Base-by-base conservation (phyloP, 108 stramenopile species). In the Pseudonitzschia multistriata region DNA sequence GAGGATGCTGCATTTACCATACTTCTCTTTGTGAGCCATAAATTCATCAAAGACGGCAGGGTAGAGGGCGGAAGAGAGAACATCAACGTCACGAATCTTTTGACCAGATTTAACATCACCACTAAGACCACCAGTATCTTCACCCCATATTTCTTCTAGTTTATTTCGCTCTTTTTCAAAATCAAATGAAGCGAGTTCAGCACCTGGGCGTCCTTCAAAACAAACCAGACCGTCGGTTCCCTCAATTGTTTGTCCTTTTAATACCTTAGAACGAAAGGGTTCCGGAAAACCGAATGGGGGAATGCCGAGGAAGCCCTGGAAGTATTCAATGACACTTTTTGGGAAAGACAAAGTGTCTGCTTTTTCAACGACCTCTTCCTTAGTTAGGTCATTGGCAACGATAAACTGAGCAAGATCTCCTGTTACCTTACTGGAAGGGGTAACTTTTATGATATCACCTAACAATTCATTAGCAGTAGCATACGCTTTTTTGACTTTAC, bases 361-460 rank as follows among this genome's bases (percentile, higher is more conserved):
- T 70, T 85, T 81, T 27, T 95, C 86, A 34, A 92, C 71, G 7
- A 97, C 92, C 30, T 96, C 94, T 66, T 91, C 79, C 62, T 96
- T 96, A 11, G 90, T 88, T 21, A 97, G 79, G 31, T 95, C 78
- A 70, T 98, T 94, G 25, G 94, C 87, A 19, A 98, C 97, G 74
- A 99, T 84, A 81, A 97, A 98, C 76, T 97, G 94, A 3, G 98
- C 98, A 39, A 99, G 76, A 80, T 99, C 98, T 37, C 98, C 98
- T 13, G 91, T 90, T 8, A 97, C 96, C 91, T 99, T 97, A 59
- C 81, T 85, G 1, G 94, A 94, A 3, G 98, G 97, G 14, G 98
- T 99, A 21, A 98, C 98, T 85, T 99, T 99, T 75, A 96, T 86
- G 54, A 99, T 97, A 77, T 98, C 98, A 11, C 98, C 98, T 31